These are phyloP conservation scores for Colletotrichum tropicicola DNA, from an alignment of 2,329 filamentous ascomycete species.

Conservation along the genomic window DNA sequence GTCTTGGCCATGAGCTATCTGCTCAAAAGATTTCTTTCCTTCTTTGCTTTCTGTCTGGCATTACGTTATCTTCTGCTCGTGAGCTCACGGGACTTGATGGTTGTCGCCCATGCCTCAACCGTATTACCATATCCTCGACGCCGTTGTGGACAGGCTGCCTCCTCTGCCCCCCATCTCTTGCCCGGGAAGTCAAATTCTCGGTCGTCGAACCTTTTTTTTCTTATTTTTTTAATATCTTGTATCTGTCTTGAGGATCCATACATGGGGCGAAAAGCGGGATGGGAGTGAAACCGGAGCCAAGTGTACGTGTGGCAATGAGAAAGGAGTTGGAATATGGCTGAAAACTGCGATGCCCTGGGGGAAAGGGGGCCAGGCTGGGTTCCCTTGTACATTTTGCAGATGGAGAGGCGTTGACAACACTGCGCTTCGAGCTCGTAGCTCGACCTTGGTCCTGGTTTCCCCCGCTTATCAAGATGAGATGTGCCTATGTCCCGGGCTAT, in stretches of 20 bases:
- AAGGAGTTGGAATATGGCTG: conserved; percentile 19
- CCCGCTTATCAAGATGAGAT: conserved; percentile 25
- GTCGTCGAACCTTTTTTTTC: neutral
- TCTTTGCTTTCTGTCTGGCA: conserved; percentile 17
- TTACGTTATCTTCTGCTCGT: conserved; percentile 18
- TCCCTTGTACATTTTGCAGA: conserved; percentile 24
- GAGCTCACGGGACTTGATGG: neutral
- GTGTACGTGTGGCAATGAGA: conserved; percentile 11
- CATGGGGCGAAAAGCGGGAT: conserved; percentile 8
- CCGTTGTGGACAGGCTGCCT: neutral
- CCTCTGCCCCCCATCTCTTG: neutral
- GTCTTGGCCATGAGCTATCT: conserved; percentile 19
- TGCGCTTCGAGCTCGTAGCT: neutral
- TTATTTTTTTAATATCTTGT: conserved; percentile 29
- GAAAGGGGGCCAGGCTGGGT: conserved; percentile 6
- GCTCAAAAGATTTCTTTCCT: conserved; percentile 27
- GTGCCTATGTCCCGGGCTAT: neutral
- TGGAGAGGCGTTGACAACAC: neutral
- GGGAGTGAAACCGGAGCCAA: conserved; percentile 1
- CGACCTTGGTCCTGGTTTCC: conserved; percentile 2
- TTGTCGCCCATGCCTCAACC: neutral
- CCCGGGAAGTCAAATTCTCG: neutral
- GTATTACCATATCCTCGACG: conserved; percentile 10
- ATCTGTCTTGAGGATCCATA: conserved; percentile 24
- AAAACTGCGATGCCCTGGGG: conserved; percentile 20